Evolutionary conservation across 2,329 filamentous ascomycete genomes (phyloP), one percentile per base, ranked within the genome.

Genomic region (Ceratocystis colombiana): DNA sequence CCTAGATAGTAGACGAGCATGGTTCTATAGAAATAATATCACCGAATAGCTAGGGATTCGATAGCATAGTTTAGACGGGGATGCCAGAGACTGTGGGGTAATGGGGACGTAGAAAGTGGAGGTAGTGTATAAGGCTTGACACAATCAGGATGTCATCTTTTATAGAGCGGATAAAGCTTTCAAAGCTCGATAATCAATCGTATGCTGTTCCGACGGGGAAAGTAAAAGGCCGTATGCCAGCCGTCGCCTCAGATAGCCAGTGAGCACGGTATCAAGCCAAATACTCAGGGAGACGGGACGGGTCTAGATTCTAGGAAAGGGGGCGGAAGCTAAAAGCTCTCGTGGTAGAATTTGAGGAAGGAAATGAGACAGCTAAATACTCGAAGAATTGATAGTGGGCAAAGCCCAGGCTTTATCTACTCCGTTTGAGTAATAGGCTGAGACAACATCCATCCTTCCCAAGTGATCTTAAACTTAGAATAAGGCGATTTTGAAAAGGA

Each of bases 401-500:
- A 33, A 17, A 33, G 53, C 6, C 28, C 53, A 57, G 53, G 25
- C 28, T 57, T 57, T 57, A 57, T 57, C 53, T 30, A 17, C 7
- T 33, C 17, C 53, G 22, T 8, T 33, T 17, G 25, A 33, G 4
- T 33, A 28, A 17, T n/a, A 33, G 53, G 17, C 53, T 33, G 25
- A 57, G 28, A 57, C 25, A 17, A 33, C 15, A 20, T 1, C n/a
- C 10, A 53, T 25, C 25, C 48, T 22, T 53, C 25, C 48, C 48
- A 20, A 53, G 7, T 12, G 20, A 25, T 53, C 4, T 25, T 53
- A 53, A 12, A 10, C 17, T 8, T 25, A 53, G 48, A 53, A 53
- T 45, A 45, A 37, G 20, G 61, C 61, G 61, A 46, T 45, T 46
- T 28, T 22, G 44, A 3, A 57, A 57, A 57, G 53, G 53, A 57